A percentile compares a stretch with the other conserved stretches of the same genome.
These are phyloP conservation scores for Xerophyta viscosa DNA, from an alignment of 106 monocot genomes.

Conservation along the genomic window DNA sequence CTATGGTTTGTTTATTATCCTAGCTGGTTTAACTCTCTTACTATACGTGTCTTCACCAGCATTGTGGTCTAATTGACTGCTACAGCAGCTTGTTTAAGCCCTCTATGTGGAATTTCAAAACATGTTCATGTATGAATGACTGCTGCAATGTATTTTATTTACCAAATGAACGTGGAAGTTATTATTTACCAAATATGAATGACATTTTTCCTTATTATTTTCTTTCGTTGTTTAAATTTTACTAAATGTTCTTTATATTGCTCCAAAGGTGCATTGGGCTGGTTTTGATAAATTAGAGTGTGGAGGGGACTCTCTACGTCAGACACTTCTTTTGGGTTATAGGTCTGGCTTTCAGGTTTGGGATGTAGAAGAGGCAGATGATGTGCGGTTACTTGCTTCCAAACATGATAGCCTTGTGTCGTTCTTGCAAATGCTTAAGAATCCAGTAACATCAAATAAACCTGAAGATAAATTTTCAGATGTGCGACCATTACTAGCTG, in stretches of 20 bases:
- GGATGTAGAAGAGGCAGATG: conserved; percentile 87
- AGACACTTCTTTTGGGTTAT: conserved; percentile 68
- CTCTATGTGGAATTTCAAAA: too few relatives aligned
- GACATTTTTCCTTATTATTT: too few relatives aligned
- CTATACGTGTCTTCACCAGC: too few relatives aligned
- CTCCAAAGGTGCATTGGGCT: conserved; percentile 66
- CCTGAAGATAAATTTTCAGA: conserved; percentile 43
- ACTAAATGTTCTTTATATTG: neutral
- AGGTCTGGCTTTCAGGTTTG: conserved; percentile 85
- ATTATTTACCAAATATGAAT: too few relatives aligned
- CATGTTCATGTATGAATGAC: too few relatives aligned
- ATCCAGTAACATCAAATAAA: conserved; percentile 29
- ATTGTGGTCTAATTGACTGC: too few relatives aligned
- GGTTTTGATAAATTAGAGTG: conserved; percentile 81
- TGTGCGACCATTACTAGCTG: conserved; percentile 44
- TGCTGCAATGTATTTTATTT: too few relatives aligned
- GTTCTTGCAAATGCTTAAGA: conserved; percentile 63
- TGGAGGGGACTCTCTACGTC: conserved; percentile 26
- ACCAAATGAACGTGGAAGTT: too few relatives aligned
- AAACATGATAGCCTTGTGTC: conserved; percentile 66
- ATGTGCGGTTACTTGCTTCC: conserved; percentile 60
- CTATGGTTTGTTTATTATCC: too few relatives aligned
- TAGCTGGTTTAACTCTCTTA: too few relatives aligned
- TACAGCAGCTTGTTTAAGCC: too few relatives aligned
- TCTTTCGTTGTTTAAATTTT: neutral